Evolutionary conservation across 352 stramenopile species (phyloP).

Genomic region (Pythium rishiriense): DNA sequence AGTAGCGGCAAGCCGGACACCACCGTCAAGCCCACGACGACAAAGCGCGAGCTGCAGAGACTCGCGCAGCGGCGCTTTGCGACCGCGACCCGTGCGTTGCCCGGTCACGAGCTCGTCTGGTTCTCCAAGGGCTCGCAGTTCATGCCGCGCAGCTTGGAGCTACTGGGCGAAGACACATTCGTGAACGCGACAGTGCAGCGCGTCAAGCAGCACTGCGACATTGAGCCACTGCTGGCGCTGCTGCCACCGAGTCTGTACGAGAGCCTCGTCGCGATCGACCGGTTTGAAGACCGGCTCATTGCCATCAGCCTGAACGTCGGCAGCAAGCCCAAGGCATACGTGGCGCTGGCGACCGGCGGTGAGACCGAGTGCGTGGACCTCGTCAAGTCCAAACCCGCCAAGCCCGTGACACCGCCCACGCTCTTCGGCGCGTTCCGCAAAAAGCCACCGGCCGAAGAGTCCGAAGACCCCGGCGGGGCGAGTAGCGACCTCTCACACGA

Average conservation of each 20-base stretch:
- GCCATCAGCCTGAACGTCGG: constrained; percentile 15
- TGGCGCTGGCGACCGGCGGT: neutral
- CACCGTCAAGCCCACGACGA: neutral
- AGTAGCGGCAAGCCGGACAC: neutral
- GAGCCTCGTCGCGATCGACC: constrained; percentile 10
- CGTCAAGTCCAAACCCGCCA: constrained; percentile 2
- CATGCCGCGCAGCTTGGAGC: constrained; percentile 6
- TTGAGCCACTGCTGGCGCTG: constrained; percentile 22
- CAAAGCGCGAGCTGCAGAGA: neutral
- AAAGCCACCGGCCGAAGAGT: constrained; percentile 12
- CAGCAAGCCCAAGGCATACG: constrained; percentile 11
- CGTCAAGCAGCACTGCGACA: constrained; percentile 17
- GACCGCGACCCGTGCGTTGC: neutral
- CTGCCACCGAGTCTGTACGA: constrained; percentile 13
- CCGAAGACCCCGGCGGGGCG: neutral
- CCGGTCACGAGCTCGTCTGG: constrained; percentile 5
- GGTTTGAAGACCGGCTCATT: constrained; percentile 13
- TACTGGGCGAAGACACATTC: neutral
- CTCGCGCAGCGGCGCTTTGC: constrained; percentile 8
- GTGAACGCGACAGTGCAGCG: neutral
- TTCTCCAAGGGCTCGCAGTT: neutral
- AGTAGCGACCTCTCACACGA: constrained; percentile 30
- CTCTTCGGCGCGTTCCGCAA: constrained; percentile 26
- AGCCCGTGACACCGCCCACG: constrained; percentile 28
- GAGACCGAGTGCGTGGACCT: constrained; percentile 17